A percentile compares a stretch with the other conserved stretches of the same genome.
Evolutionary conservation across 306 rosid species (phyloP).

Genomic region (Pachyrhizus erosus): DNA sequence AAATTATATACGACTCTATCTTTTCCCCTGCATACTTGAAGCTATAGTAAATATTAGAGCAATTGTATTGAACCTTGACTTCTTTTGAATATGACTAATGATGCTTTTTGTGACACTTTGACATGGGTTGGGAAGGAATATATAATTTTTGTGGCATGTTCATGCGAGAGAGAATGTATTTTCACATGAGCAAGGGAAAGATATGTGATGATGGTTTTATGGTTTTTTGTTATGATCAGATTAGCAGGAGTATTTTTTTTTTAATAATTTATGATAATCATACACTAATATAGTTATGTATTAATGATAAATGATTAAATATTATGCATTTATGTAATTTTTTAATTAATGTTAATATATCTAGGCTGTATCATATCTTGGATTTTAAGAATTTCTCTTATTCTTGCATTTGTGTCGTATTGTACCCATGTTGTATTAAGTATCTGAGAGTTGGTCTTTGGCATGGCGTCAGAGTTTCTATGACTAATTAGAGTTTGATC

Average conservation of each 20-base stretch:
- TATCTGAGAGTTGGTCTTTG: neutral
- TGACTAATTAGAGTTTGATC: neutral
- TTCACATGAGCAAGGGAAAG: neutral
- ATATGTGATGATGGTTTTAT: neutral
- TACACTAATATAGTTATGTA: neutral
- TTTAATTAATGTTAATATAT: neutral
- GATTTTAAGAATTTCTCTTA: neutral
- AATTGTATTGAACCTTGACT: neutral
- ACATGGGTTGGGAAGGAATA: neutral
- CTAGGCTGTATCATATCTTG: neutral
- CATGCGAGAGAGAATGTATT: neutral
- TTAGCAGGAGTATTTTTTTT: neutral
- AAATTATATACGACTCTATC: neutral
- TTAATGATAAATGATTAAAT: neutral
- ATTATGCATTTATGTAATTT: neutral
- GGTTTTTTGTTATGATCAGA: neutral
- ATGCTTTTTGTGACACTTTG: neutral
- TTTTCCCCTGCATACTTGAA: neutral
- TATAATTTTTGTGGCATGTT: neutral
- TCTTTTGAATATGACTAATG: constrained; percentile 1
- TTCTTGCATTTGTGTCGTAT: neutral
- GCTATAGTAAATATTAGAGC: neutral
- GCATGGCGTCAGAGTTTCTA: neutral
- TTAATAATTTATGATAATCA: neutral
- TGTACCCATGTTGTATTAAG: neutral